Percentiles rank a stretch among this genome's conserved stretches.
Conservation (phyloP, 345 rosid species). For the Ceriops tagal region DNA sequence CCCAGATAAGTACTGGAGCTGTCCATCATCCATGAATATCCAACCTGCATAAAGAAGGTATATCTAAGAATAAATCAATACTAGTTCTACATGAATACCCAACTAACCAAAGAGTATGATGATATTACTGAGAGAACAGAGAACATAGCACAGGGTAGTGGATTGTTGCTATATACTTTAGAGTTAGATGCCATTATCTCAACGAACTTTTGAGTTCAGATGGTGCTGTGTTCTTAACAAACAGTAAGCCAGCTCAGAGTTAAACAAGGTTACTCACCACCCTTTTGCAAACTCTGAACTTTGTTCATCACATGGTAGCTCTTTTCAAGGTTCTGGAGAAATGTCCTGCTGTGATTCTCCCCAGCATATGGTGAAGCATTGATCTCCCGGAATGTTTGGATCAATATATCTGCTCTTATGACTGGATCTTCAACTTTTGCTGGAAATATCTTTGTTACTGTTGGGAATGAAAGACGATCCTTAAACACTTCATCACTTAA, state of each 20-base stretch:
- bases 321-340: constrained; percentile 62
- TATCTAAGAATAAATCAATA: background rate
- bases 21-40: constrained; percentile 74
- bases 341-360: constrained; percentile 44
- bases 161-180: background rate
- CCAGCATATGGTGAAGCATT: constrained; percentile 49
- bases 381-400: constrained; percentile 76
- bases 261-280: constrained; percentile 36
- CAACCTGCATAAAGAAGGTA: constrained; percentile 55
- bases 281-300: constrained; percentile 59
- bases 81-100: background rate
- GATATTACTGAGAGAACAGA: background rate
- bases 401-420: constrained; percentile 74
- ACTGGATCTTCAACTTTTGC: constrained; percentile 88
- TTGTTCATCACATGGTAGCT: constrained; percentile 50
- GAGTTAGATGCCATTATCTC: background rate
- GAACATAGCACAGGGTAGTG: background rate
- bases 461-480: constrained; percentile 39
- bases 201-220: background rate
- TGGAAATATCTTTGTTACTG: constrained; percentile 72
- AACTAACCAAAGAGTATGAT: background rate
- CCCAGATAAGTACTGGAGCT: constrained; percentile 72
- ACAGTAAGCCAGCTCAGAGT: background rate
- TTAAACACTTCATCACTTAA: constrained; percentile 51
- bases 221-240: background rate